Evolutionary conservation across 192 early-diverging fungal genomes (phyloP).

Genomic region (Linnemannia schmuckeri): DNA sequence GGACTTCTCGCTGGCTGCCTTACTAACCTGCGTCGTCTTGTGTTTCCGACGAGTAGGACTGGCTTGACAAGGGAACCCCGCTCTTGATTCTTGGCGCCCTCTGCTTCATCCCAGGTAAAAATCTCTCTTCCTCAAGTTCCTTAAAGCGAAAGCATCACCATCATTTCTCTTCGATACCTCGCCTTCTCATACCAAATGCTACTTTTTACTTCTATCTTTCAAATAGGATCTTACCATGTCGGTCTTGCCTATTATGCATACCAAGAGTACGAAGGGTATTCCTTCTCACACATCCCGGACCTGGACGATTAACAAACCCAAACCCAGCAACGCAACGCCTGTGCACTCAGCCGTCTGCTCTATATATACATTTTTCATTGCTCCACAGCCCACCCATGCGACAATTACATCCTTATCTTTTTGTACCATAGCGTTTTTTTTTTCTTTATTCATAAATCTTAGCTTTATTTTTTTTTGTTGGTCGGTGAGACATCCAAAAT

Average conservation of each 20-base stretch:
- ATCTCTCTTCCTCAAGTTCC: neutral
- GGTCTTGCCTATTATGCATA: conserved; percentile 71
- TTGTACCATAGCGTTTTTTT: neutral
- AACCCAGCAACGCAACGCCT: neutral
- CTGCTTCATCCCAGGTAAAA: conserved; percentile 70
- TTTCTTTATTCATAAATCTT: neutral
- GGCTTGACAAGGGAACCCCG: conserved; percentile 66
- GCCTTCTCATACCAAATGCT: neutral
- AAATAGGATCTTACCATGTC: conserved; percentile 65
- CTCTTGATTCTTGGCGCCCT: conserved; percentile 68
- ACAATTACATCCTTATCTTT: neutral
- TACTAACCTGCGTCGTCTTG: neutral
- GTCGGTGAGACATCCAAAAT: neutral
- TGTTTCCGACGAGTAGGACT: conserved; percentile 49
- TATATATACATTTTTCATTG: neutral
- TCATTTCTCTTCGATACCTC: neutral
- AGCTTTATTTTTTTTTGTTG: neutral
- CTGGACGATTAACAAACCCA: conserved; percentile 42
- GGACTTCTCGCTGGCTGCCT: neutral
- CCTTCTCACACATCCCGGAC: conserved; percentile 64
- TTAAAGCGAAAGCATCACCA: neutral
- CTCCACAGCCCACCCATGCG: neutral
- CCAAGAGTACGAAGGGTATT: conserved; percentile 66
- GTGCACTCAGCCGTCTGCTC: neutral
- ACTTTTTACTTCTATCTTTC: neutral